Evolutionary conservation across 345 rosid genomes (phyloP).

Genomic region (Zanthoxylum bungeanum): DNA sequence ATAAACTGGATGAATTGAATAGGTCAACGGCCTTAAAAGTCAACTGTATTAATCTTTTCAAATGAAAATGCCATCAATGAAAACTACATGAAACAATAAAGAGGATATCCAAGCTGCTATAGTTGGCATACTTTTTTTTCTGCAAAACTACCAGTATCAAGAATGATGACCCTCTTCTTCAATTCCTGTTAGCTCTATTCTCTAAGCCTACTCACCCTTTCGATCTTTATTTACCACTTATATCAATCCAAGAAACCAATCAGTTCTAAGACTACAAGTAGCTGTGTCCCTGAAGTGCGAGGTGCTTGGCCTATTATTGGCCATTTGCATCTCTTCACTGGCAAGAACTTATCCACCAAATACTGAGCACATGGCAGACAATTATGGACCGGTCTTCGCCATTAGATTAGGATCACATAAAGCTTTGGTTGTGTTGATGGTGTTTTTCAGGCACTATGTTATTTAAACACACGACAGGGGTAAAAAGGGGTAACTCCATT

Average conservation of each 20-base stretch:
- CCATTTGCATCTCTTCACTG: conserved; percentile 30
- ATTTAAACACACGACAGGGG: too few species aligned
- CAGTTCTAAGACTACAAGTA: neutral
- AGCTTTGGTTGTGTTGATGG: too few species aligned
- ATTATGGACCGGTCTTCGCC: conserved; percentile 27
- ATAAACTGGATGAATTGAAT: neutral
- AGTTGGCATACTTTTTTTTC: neutral
- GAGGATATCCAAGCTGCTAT: neutral
- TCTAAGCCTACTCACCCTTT: conserved; percentile 1
- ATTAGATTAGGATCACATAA: conserved; percentile 27
- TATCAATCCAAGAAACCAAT: conserved; percentile 4
- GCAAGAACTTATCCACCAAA: conserved; percentile 19
- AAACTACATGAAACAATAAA: too few species aligned
- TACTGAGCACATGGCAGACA: conserved; percentile 32
- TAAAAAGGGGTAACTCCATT: too few species aligned
- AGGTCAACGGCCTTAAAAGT: neutral
- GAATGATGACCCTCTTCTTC: conserved; percentile 4
- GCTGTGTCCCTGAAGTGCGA: conserved; percentile 21
- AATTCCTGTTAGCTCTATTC: conserved; percentile 4
- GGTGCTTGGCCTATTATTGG: conserved; percentile 44
- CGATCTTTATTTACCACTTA: conserved; percentile 11
- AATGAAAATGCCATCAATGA: neutral
- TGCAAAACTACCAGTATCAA: too few species aligned
- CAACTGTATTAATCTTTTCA: neutral
- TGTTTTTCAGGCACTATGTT: too few species aligned